Conservation (phyloP, 2,329 filamentous ascomycete genomes). For the Aspergillus sp. region DNA sequence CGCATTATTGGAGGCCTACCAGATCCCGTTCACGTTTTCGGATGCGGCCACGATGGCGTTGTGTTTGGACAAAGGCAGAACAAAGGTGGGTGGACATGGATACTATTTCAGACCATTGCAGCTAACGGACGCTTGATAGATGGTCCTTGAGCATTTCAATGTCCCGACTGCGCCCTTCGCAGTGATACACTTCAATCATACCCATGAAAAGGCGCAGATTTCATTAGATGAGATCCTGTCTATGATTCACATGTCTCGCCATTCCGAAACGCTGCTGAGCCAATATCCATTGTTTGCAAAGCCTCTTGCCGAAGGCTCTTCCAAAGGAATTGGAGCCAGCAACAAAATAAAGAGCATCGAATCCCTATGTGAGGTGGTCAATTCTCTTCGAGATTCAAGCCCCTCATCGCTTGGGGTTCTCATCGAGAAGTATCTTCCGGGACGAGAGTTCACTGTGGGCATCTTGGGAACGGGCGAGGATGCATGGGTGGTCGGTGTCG, state of each 20-base stretch:
- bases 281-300: slow-evolving; percentile 27
- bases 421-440: slow-evolving; percentile 25
- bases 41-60: slow-evolving; percentile 26
- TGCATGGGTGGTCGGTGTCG: slow-evolving; percentile 20
- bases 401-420: slow-evolving; percentile 18
- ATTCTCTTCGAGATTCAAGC: slow-evolving; percentile 17
- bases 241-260: not conserved
- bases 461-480: slow-evolving; percentile 22
- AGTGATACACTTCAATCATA: slow-evolving; percentile 2
- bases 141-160: slow-evolving; percentile 17
- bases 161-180: slow-evolving; percentile 22
- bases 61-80: slow-evolving; percentile 25
- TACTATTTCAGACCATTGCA: too few relatives aligned
- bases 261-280: not conserved
- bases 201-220: not conserved
- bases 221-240: slow-evolving; percentile 1
- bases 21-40: slow-evolving; percentile 27
- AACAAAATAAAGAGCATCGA: slow-evolving; percentile 17
- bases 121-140: slow-evolving; percentile 2
- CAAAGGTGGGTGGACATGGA: slow-evolving; percentile 18
- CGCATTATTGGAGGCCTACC: slow-evolving; percentile 29
- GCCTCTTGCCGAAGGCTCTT: slow-evolving; percentile 20
- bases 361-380: slow-evolving; percentile 14
- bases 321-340: slow-evolving; percentile 19
- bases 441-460: slow-evolving; percentile 28